Percentiles rank a stretch among this genome's conserved stretches.
Conservation (phyloP, 2,329 filamentous ascomycete genomes). For the Colletotrichum magnum region DNA sequence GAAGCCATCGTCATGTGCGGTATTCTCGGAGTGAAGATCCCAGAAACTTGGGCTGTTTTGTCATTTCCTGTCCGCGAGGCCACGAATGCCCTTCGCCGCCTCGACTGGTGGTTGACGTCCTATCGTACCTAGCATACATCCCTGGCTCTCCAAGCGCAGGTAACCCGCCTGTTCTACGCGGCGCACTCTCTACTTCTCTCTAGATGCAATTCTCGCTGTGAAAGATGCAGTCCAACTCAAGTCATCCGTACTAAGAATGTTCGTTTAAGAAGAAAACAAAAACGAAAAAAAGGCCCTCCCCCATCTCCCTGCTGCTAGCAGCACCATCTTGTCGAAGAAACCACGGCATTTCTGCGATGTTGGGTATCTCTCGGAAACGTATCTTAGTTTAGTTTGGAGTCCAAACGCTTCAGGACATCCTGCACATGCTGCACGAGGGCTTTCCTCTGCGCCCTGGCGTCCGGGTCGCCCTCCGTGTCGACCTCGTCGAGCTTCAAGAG, state of each 20-base stretch:
- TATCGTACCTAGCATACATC: slow-evolving; percentile 22
- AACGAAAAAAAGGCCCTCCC: no score
- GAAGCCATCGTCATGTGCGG: slow-evolving; percentile 28
- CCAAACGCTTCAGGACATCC: slow-evolving; percentile 74
- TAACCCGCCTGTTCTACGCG: slow-evolving; percentile 11
- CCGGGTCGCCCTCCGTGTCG: slow-evolving; percentile 78
- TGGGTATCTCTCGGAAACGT: slow-evolving; percentile 15
- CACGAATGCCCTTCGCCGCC: slow-evolving; percentile 1
- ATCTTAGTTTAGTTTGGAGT: slow-evolving; percentile 55
- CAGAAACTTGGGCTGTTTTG: slow-evolving; percentile 22
- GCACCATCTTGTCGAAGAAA: slow-evolving; percentile 26
- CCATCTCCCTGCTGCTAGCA: no score
- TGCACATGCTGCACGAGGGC: slow-evolving; percentile 82
- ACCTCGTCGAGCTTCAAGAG: slow-evolving; percentile 83
- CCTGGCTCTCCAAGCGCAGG: not conserved
- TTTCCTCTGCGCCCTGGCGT: slow-evolving; percentile 76
- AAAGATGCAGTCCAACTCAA: slow-evolving; percentile 31
- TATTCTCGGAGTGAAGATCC: slow-evolving; percentile 26
- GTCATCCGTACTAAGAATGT: slow-evolving; percentile 13
- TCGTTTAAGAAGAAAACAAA: no score
- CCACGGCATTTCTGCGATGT: not conserved
- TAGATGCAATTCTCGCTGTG: slow-evolving; percentile 41
- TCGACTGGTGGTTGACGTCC: not conserved
- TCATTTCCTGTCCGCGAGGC: slow-evolving; percentile 26
- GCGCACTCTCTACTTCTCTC: slow-evolving; percentile 10